Evolutionary conservation across 2,329 filamentous ascomycete genomes (phyloP).

Genomic region (Penicillium janthinellum): DNA sequence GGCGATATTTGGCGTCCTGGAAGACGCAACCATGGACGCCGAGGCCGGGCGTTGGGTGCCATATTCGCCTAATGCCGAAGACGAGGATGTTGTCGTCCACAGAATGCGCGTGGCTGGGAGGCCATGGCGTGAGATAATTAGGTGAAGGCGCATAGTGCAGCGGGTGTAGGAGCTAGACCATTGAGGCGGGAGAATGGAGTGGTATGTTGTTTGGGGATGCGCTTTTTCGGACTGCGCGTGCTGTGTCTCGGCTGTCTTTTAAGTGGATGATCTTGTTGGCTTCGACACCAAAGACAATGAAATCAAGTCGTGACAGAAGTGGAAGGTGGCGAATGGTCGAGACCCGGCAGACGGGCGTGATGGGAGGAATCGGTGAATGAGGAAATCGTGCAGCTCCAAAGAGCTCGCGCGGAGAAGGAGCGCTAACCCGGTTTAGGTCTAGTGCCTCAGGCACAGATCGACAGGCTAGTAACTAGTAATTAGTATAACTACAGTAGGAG

Average conservation of each 20-base stretch:
- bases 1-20: slow-evolving; percentile 38
- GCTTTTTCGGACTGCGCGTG: slow-evolving; percentile 4
- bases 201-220: neutral
- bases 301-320: neutral
- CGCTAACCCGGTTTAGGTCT: slow-evolving; percentile 9
- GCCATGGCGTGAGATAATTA: slow-evolving; percentile 71
- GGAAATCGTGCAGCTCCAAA: slow-evolving; percentile 16
- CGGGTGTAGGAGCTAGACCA: slow-evolving; percentile 16
- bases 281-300: too few relatives aligned
- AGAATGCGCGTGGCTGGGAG: slow-evolving; percentile 72
- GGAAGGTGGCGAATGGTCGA: neutral
- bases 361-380: slow-evolving; percentile 4
- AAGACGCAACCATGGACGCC: slow-evolving; percentile 38
- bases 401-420: slow-evolving; percentile 12
- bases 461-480: too few relatives aligned
- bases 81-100: slow-evolving; percentile 62
- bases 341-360: slow-evolving; percentile 4
- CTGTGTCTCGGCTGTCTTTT: neutral
- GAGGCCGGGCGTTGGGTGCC: slow-evolving; percentile 26
- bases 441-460: slow-evolving; percentile 1
- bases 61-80: slow-evolving; percentile 16
- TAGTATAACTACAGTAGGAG: too few relatives aligned
- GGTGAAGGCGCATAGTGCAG: slow-evolving; percentile 67
- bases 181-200: slow-evolving; percentile 9
- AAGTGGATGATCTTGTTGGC: neutral